phyloP scores from a whole-genome alignment of 2,329 filamentous ascomycete genomes.

The Calonectria hawksworthii region DNA sequence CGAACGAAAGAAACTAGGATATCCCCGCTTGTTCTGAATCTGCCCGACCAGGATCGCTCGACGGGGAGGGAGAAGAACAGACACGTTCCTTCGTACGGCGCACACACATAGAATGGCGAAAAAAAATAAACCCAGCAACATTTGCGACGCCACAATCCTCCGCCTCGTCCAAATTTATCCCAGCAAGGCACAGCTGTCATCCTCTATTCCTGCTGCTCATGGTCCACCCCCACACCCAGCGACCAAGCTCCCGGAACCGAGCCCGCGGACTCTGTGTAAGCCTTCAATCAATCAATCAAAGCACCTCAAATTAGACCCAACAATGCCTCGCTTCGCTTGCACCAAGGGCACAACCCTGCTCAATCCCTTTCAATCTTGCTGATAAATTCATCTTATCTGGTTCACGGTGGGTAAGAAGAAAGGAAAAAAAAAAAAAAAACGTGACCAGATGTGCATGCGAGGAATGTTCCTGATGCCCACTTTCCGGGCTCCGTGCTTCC shows the following conservation, averaged over 20 bases:
- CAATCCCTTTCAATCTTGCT: constrained; percentile 12
- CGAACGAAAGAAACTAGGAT: constrained; percentile 33
- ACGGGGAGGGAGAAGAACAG: background rate
- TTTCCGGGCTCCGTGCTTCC: constrained; percentile 23
- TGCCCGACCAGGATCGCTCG: background rate
- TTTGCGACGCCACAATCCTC: constrained; percentile 29
- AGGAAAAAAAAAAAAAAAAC: constrained; percentile 37
- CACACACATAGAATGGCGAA: background rate
- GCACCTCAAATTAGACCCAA: background rate
- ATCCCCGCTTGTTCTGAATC: constrained; percentile 29
- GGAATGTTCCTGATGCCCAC: constrained; percentile 40
- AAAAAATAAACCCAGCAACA: constrained; percentile 10
- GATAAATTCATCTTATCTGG: constrained; percentile 29
- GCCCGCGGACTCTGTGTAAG: constrained; percentile 31
- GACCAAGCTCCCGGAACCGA: constrained; percentile 45
- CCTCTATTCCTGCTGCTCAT: constrained; percentile 28
- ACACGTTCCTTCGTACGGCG: background rate
- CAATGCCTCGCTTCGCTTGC: constrained; percentile 15
- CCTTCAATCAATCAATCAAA: constrained; percentile 7
- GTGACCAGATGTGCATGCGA: constrained; percentile 45
- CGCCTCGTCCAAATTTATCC: constrained; percentile 40
- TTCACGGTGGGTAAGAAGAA: constrained; percentile 3
- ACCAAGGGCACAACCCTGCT: constrained; percentile 28
- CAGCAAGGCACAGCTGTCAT: constrained; percentile 36
- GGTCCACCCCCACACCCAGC: constrained; percentile 44